These are phyloP conservation scores for Whalleya microplaca DNA, from an alignment of 2,329 filamentous ascomycete species.

Conservation along the genomic window DNA sequence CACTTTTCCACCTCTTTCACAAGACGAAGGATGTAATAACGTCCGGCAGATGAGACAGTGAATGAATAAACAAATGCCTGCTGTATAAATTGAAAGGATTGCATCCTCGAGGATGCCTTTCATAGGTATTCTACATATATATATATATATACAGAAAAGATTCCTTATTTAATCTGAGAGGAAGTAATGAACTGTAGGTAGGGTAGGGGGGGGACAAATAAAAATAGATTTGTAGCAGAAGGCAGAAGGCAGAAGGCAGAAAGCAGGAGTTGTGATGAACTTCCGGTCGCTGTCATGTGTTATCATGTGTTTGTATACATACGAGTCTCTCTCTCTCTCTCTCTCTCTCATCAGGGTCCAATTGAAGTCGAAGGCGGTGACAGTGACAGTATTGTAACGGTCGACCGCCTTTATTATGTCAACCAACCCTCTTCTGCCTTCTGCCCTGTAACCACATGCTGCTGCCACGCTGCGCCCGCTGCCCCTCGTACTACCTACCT, in stretches of 20 bases:
- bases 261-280: too few species aligned
- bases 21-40: slow-evolving; percentile 20
- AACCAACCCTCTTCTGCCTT: not conserved
- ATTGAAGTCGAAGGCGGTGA: not conserved
- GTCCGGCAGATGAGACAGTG: slow-evolving; percentile 18
- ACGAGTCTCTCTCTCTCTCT: too few species aligned
- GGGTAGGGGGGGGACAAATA: too few species aligned
- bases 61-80: not conserved
- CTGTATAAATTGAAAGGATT: not conserved
- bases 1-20: slow-evolving; percentile 1
- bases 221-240: too few species aligned
- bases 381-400: not conserved
- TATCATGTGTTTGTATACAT: too few species aligned
- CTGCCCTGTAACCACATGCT: not conserved
- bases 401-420: not conserved
- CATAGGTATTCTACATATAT: too few species aligned
- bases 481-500: not conserved
- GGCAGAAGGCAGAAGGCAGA: too few species aligned
- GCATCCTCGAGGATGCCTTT: not conserved
- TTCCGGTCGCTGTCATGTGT: too few species aligned
- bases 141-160: too few species aligned
- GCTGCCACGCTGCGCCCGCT: not conserved
- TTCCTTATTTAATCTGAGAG: too few species aligned
- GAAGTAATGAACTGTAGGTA: too few species aligned
- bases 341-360: too few species aligned